Conservation (phyloP, 495 filamentous ascomycete genomes). For the Gamarada debralockiae region DNA sequence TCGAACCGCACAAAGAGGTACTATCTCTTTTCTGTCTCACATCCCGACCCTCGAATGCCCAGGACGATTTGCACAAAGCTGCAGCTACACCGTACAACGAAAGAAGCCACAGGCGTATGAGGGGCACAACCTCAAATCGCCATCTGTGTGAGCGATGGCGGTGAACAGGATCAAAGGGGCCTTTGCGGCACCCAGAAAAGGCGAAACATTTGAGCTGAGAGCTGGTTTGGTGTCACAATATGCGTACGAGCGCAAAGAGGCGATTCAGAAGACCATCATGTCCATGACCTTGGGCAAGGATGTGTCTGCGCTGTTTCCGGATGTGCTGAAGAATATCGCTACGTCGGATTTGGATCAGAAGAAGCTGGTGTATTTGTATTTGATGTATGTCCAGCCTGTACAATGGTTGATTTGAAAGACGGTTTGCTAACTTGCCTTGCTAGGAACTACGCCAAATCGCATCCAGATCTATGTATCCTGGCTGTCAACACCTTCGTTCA, state of each 20-base stretch:
- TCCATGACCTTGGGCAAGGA: slow-evolving; percentile 99
- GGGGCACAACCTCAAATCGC: slow-evolving; percentile 27
- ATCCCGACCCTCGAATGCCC: neutral
- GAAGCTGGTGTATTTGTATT: slow-evolving; percentile 97
- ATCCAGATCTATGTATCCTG: slow-evolving; percentile 97
- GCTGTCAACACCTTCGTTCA: slow-evolving; percentile 99
- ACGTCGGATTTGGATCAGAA: slow-evolving; percentile 95
- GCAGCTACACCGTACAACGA: slow-evolving; percentile 9
- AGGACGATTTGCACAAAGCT: slow-evolving; percentile 5
- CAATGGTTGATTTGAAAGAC: neutral
- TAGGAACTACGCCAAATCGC: slow-evolving; percentile 99
- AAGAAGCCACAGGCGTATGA: slow-evolving; percentile 22
- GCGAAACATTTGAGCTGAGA: slow-evolving; percentile 97
- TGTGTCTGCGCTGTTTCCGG: slow-evolving; percentile 94
- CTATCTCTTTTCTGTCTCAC: neutral
- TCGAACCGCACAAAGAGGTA: neutral
- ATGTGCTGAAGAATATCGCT: slow-evolving; percentile 98
- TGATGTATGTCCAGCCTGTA: slow-evolving; percentile 64
- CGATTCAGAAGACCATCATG: slow-evolving; percentile 99
- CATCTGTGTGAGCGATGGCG: slow-evolving; percentile 58
- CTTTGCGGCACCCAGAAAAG: slow-evolving; percentile 87
- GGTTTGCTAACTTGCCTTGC: neutral
- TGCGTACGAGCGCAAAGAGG: slow-evolving; percentile 97
- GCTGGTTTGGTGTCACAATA: slow-evolving; percentile 98
- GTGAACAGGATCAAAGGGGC: slow-evolving; percentile 94